Evolutionary conservation across 192 early-diverging fungal genomes (phyloP), one percentile per base, ranked within the genome.

Genomic region (Bifiguratus adelaidae): DNA sequence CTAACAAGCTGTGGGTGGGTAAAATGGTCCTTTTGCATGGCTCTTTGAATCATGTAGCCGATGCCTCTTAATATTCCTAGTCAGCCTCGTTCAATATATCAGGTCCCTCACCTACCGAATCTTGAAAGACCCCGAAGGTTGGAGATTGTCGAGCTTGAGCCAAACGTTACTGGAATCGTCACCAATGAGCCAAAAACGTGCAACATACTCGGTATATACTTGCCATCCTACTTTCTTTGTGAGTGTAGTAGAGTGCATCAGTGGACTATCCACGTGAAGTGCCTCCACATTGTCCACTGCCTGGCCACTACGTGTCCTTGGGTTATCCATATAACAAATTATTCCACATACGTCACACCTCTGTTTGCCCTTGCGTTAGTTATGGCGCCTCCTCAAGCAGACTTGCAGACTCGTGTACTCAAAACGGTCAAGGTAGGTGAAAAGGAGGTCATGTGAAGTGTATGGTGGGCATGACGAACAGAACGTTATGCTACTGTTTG

Each of bases 41-140:
- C 78, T 41, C 66, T 63, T 32, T 61, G 61, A 38, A 73, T 77
- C 49, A 79, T 70, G 36, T 66, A 45, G 15, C 84, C 84, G 9
- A 86, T 56, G 12, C 84, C 81, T 55, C 80, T 80, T 13, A 32
- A 6, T 44, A 3, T 44, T 13, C 34, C 12, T 19, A 27, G 4
- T 6, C 1, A 19, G 18, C 21, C 13, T 12, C 7, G 24, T 28
- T 41, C 20, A 18, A n/a, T 16, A 41, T 23, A 23, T 18, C 41
- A n/a, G 3, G 1, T 21, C 36, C 21, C 4, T 26, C 26, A 29
- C 23, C 20, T 61, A 73, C 78, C 80, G 65, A 30, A 83, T 79
- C 55, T 86, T 86, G 46, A 82, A 81, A n/a, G 84, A 86, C 48
- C 81, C 80, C 4, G 78, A 74, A 8, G 80, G 80, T 47, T 86